Evolutionary conservation across 306 rosid genomes (phyloP).

Genomic region (Astragalus membranaceus): DNA sequence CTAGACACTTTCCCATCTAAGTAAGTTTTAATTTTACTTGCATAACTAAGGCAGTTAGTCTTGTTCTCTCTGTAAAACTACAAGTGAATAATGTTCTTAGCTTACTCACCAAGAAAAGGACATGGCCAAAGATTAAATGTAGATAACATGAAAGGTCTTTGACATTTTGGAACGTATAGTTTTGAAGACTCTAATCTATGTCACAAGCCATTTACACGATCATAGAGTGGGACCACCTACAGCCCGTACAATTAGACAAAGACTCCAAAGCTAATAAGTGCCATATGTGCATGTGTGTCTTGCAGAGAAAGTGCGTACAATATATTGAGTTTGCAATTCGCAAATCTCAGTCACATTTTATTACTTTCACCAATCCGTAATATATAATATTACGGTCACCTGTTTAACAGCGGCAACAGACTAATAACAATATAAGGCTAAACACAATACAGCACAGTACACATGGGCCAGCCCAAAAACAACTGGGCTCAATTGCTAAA

Average conservation of each 20-base stretch:
- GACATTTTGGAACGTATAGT: slow-evolving; percentile 4
- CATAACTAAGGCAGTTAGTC: not conserved
- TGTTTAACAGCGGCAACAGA: no score
- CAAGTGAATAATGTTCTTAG: slow-evolving; percentile 1
- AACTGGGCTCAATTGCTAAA: no score
- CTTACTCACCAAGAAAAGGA: slow-evolving; percentile 15
- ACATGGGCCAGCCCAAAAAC: no score
- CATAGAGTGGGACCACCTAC: slow-evolving; percentile 17
- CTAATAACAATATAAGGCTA: no score
- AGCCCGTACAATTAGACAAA: slow-evolving; percentile 35
- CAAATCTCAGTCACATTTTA: no score
- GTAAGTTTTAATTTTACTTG: slow-evolving; percentile 21
- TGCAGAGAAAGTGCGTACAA: no score
- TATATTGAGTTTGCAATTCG: no score
- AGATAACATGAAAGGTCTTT: not conserved
- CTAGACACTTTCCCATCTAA: slow-evolving; percentile 11
- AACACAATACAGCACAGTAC: no score
- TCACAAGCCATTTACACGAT: not conserved
- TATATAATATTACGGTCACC: no score
- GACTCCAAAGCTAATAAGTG: slow-evolving; percentile 19
- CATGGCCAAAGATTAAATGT: slow-evolving; percentile 9
- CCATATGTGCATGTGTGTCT: slow-evolving; percentile 20
- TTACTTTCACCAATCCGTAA: no score
- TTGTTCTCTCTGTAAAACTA: slow-evolving; percentile 8
- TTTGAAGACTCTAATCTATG: not conserved